Evolutionary conservation across 345 rosid species (phyloP).

Genomic region (Arabis hirsuta): DNA sequence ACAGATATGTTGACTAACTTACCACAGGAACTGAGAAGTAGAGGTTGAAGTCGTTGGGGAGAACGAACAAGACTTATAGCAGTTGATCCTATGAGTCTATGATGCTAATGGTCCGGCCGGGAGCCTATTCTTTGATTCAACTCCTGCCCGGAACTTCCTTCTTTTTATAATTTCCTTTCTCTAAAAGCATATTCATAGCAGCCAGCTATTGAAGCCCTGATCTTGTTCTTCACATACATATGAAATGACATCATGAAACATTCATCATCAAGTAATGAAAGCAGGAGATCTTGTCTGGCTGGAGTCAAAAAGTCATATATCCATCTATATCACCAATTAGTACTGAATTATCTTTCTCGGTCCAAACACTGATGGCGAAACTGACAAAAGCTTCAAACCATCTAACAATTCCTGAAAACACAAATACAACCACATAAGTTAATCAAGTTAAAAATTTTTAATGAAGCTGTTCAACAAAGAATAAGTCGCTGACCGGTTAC

Average conservation of each 20-base stretch:
- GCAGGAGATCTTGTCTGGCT: constrained; percentile 71
- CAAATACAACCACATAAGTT: constrained; percentile 23
- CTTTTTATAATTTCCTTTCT: constrained; percentile 57
- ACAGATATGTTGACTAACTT: constrained; percentile 35
- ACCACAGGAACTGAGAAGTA: constrained; percentile 70
- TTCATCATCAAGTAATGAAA: constrained; percentile 81
- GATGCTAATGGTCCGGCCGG: constrained; percentile 70
- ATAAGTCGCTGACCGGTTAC: constrained; percentile 80
- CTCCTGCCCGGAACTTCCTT: constrained; percentile 48
- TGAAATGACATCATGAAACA: constrained; percentile 63
- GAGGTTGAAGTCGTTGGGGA: constrained; percentile 48
- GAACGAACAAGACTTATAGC: constrained; percentile 59
- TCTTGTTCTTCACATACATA: constrained; percentile 51
- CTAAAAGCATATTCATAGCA: constrained; percentile 65
- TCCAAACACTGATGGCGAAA: constrained; percentile 78
- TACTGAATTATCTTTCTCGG: constrained; percentile 60
- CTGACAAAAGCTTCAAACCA: constrained; percentile 74
- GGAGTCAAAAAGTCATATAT: constrained; percentile 50
- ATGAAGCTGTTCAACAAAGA: constrained; percentile 70
- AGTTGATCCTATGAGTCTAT: constrained; percentile 74
- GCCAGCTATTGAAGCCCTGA: constrained; percentile 48
- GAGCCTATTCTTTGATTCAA: constrained; percentile 50
- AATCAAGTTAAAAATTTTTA: constrained; percentile 47
- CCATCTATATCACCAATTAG: constrained; percentile 51
- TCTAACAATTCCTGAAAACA: constrained; percentile 65